Conservation (phyloP, 2,329 filamentous ascomycete species). For the Fonsecaea pedrosoi region DNA sequence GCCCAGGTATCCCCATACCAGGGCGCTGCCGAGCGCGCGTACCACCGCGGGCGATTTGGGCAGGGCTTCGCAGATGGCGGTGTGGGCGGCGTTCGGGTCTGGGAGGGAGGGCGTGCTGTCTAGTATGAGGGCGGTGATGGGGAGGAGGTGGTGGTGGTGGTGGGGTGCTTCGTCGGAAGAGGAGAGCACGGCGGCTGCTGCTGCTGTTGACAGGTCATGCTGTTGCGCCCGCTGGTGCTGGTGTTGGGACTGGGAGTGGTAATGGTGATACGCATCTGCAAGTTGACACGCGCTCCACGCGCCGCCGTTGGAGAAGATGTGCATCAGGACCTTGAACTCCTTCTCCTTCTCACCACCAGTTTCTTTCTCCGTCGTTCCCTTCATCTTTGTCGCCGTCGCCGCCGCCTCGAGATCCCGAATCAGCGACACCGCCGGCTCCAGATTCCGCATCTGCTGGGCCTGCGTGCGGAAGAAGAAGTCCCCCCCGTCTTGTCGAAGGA, state of each 20-base stretch:
- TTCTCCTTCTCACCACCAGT: not conserved
- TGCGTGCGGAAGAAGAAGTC: conserved; percentile 47
- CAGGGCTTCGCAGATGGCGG: conserved; percentile 29
- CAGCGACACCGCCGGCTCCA: conserved; percentile 50
- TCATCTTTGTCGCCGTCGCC: conserved; percentile 21
- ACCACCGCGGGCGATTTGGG: conserved; percentile 24
- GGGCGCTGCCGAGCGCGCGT: conserved; percentile 17
- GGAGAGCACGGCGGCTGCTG: no score
- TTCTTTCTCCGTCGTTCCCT: not conserved
- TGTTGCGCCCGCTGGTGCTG: conserved; percentile 15
- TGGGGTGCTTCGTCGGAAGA: not conserved
- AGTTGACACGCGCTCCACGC: conserved; percentile 52
- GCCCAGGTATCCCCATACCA: conserved; percentile 51
- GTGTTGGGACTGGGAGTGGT: conserved; percentile 38
- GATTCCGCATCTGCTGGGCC: conserved; percentile 46
- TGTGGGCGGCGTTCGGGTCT: conserved; percentile 11
- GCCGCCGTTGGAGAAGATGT: conserved; percentile 63
- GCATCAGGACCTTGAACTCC: conserved; percentile 51
- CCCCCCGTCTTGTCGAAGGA: conserved; percentile 53
- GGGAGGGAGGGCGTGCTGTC: conserved; percentile 45
- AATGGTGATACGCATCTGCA: conserved; percentile 43
- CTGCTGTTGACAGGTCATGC: no score
- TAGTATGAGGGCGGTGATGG: conserved; percentile 59
- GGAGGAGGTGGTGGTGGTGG: conserved; percentile 36
- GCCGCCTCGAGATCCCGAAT: conserved; percentile 42